phyloP scores from a whole-genome alignment of 2,329 filamentous ascomycete genomes.

The Xylariaceae sp. region DNA sequence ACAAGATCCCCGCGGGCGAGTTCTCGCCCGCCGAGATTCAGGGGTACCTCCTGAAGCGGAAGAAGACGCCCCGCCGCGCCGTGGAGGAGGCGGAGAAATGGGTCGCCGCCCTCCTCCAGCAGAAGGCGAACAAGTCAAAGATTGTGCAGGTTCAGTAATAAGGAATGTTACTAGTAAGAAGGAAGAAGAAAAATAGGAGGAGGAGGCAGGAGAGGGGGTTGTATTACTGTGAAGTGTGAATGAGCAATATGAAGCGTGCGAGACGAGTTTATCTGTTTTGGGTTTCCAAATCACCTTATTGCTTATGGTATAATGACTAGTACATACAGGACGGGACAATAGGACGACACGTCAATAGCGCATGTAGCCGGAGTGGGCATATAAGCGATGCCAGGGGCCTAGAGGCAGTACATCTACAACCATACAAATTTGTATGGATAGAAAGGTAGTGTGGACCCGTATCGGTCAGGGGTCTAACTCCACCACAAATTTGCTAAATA shows the following conservation, averaged over 20 bases:
- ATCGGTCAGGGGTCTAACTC: not conserved
- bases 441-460: not conserved
- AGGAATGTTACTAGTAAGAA: no score
- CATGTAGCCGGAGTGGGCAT: not conserved
- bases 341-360: not conserved
- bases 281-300: no score
- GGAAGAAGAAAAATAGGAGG: no score
- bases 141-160: slow-evolving; percentile 45
- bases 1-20: slow-evolving; percentile 36
- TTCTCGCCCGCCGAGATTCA: slow-evolving; percentile 56
- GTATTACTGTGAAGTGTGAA: no score
- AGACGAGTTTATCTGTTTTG: no score
- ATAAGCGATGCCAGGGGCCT: not conserved
- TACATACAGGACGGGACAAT: no score
- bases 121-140: slow-evolving; percentile 48
- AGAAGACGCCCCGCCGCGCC: slow-evolving; percentile 52
- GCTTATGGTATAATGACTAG: no score
- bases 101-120: slow-evolving; percentile 46
- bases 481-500: not conserved
- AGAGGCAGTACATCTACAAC: not conserved
- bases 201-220: no score
- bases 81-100: slow-evolving; percentile 48
- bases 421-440: not conserved
- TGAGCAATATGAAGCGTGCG: no score
- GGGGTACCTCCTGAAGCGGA: slow-evolving; percentile 58